Evolutionary conservation across 805 yeast species (phyloP).

Genomic region (Cyberlindnera nakhonratchasimensis): DNA sequence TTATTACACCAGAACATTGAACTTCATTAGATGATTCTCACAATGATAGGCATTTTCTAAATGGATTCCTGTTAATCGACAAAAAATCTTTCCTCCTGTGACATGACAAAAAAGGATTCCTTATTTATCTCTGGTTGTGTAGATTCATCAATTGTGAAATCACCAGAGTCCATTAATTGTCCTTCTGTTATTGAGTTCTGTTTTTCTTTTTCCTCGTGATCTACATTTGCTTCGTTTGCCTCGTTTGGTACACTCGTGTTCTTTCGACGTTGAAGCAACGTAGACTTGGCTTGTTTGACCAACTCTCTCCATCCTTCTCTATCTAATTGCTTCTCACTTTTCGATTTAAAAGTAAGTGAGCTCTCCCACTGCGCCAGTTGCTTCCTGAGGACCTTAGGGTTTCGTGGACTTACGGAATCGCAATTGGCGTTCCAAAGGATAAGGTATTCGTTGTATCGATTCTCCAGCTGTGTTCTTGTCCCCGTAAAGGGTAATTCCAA

Average conservation of each 20-base stretch:
- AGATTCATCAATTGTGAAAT: not conserved
- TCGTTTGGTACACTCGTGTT: not conserved
- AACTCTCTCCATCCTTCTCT: conserved; percentile 23
- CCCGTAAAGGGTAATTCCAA: conserved; percentile 62
- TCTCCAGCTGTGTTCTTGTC: conserved; percentile 56
- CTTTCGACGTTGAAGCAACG: not conserved
- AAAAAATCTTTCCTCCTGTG: conserved; percentile 1
- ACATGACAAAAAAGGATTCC: not conserved
- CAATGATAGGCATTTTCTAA: too few species aligned
- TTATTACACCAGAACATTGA: too few species aligned
- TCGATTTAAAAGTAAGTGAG: conserved; percentile 18
- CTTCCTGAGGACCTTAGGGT: conserved; percentile 50
- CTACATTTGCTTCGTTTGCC: not conserved
- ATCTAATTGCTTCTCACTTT: conserved; percentile 15
- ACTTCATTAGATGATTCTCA: too few species aligned
- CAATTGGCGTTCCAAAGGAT: conserved; percentile 77
- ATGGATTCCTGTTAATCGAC: not conserved
- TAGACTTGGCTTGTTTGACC: conserved; percentile 13
- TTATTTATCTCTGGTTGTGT: too few species aligned
- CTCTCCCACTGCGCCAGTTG: conserved; percentile 68
- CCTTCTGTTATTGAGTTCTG: too few species aligned
- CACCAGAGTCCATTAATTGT: too few species aligned
- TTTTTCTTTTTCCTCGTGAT: not conserved
- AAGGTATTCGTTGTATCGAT: conserved; percentile 73
- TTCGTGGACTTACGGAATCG: conserved; percentile 64